phyloP scores from a whole-genome alignment of 2,329 filamentous ascomycete genomes.

The Fusarium heterosporum region DNA sequence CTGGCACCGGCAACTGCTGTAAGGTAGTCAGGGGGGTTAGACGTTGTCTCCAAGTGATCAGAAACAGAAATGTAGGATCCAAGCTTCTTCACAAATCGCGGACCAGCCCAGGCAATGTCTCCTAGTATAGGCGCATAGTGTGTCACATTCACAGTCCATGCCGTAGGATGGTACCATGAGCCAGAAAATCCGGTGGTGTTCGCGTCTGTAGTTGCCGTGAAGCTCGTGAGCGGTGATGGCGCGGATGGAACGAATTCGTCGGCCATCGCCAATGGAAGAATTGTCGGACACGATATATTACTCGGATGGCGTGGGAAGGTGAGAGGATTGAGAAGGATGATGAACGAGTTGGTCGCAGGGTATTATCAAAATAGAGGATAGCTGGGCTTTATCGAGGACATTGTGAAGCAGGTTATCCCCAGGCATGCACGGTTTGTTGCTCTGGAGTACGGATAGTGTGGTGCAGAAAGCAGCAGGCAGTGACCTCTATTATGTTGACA shows the following conservation, averaged over 20 bases:
- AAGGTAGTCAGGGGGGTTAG: conserved; percentile 55
- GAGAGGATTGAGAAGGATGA: background rate
- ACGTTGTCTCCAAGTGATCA: conserved; percentile 66
- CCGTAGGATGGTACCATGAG: conserved; percentile 66
- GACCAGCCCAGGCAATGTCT: conserved; percentile 76
- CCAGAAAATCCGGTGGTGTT: conserved; percentile 21
- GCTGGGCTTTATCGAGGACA: conserved; percentile 33
- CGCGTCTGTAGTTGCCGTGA: conserved; percentile 23
- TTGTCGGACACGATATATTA: conserved; percentile 18
- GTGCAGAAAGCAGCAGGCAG: conserved; percentile 14
- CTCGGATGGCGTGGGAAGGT: background rate
- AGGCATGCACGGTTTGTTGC: conserved; percentile 31
- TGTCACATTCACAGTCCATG: conserved; percentile 69
- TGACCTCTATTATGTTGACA: conserved; percentile 24
- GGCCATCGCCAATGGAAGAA: conserved; percentile 40
- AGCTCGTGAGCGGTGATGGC: conserved; percentile 37
- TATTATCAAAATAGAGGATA: conserved; percentile 24
- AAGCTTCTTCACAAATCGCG: conserved; percentile 76
- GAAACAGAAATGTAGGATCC: conserved; percentile 71
- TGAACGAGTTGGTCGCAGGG: background rate
- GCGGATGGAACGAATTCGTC: conserved; percentile 38
- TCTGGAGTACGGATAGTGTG: conserved; percentile 18
- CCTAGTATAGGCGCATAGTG: conserved; percentile 72
- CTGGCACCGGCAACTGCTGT: conserved; percentile 38
- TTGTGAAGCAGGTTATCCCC: conserved; percentile 38